phyloP scores from a whole-genome alignment of 2,329 filamentous ascomycete species.

The Aspergillus melleus region DNA sequence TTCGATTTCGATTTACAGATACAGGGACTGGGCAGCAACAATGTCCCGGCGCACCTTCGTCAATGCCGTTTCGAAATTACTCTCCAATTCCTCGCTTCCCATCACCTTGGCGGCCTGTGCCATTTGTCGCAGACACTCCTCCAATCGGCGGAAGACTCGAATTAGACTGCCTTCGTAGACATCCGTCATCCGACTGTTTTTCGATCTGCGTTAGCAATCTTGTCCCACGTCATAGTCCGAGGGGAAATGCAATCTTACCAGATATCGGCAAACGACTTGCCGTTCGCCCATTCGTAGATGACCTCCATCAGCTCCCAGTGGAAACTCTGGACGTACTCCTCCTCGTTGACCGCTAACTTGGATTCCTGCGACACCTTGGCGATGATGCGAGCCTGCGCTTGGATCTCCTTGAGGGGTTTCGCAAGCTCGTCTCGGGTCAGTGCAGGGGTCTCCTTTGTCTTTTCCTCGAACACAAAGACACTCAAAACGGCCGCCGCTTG shows the following conservation, averaged over 20 bases:
- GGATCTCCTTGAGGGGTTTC: conserved; percentile 83
- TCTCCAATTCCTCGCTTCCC: conserved; percentile 90
- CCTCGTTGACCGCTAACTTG: conserved; percentile 90
- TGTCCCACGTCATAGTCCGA: neutral
- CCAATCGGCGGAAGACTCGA: conserved; percentile 89
- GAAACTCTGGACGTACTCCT: conserved; percentile 85
- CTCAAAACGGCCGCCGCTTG: conserved; percentile 82
- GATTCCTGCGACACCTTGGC: conserved; percentile 94
- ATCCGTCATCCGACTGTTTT: conserved; percentile 93
- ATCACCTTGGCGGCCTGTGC: conserved; percentile 95
- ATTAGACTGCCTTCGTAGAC: conserved; percentile 97
- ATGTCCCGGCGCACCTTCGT: conserved; percentile 88
- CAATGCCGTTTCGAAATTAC: conserved; percentile 86
- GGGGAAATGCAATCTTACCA: conserved; percentile 65
- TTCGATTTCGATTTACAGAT: conserved; percentile 61
- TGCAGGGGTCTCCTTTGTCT: conserved; percentile 69
- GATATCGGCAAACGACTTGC: conserved; percentile 86
- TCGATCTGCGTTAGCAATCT: conserved; percentile 6
- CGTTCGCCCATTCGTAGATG: conserved; percentile 87
- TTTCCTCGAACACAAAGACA: conserved; percentile 97
- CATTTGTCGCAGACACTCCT: conserved; percentile 93
- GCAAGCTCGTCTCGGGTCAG: conserved; percentile 76
- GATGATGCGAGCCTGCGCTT: conserved; percentile 80
- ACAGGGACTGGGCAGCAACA: conserved; percentile 90
- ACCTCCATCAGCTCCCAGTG: conserved; percentile 98